A percentile compares a stretch with the other conserved stretches of the same genome.
Conservation (phyloP, 2,329 filamentous ascomycete species). For the Phialophora tarda region DNA sequence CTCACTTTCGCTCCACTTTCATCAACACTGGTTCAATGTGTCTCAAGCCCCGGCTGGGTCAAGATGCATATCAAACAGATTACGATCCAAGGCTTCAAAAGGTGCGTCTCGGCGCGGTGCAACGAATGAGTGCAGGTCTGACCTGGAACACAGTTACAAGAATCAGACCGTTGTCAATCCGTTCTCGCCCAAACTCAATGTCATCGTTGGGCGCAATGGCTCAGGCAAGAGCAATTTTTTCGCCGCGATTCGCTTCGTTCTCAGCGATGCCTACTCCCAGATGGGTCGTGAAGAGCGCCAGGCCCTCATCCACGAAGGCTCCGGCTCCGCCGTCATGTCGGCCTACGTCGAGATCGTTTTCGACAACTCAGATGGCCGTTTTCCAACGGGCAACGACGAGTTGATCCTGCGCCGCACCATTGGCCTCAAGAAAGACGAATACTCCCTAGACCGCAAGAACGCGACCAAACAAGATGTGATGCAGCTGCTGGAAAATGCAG, state of each 20-base stretch:
- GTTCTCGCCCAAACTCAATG: slow-evolving; percentile 96
- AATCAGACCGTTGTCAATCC: slow-evolving; percentile 98
- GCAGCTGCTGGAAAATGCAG: slow-evolving; percentile 92
- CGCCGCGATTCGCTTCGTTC: slow-evolving; percentile 95
- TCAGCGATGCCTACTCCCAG: slow-evolving; percentile 96
- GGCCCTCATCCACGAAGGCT: slow-evolving; percentile 95
- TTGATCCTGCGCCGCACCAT: slow-evolving; percentile 91
- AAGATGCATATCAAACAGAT: slow-evolving; percentile 99
- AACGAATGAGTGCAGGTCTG: neutral
- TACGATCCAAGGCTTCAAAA: slow-evolving; percentile 99
- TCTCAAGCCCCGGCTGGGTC: slow-evolving; percentile 30
- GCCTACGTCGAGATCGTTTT: slow-evolving; percentile 99
- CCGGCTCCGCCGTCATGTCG: slow-evolving; percentile 96
- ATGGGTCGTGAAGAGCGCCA: slow-evolving; percentile 96
- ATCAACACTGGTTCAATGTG: neutral
- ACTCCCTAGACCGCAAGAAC: slow-evolving; percentile 95
- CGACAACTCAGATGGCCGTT: slow-evolving; percentile 95
- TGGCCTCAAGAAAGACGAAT: slow-evolving; percentile 97
- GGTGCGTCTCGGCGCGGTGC: slow-evolving; percentile 59
- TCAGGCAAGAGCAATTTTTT: slow-evolving; percentile 99
- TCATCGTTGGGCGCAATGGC: slow-evolving; percentile 98
- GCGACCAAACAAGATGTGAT: slow-evolving; percentile 93
- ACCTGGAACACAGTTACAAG: slow-evolving; percentile 75
- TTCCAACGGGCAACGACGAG: slow-evolving; percentile 90
- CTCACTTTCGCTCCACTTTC: neutral